A percentile compares a stretch with the other conserved stretches of the same genome.
These are phyloP conservation scores for Aspergillus nidulans DNA, from an alignment of 495 filamentous ascomycete genomes.

Conservation along the genomic window DNA sequence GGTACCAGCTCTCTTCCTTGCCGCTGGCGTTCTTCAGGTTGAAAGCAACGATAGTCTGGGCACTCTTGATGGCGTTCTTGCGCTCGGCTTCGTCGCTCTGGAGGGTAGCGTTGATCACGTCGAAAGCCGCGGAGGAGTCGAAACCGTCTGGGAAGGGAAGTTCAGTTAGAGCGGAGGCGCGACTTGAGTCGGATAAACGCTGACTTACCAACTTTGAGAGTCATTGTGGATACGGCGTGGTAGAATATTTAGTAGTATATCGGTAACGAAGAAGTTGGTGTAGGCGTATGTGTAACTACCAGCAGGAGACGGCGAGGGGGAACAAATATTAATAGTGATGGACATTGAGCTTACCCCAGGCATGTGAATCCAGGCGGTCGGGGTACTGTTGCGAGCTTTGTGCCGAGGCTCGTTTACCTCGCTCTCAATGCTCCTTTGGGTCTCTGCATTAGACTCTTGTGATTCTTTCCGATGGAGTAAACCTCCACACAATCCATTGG, in stretches of 20 bases:
- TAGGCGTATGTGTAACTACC: constrained; percentile 5
- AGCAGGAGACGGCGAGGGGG: constrained; percentile 1
- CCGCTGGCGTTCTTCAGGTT: constrained; percentile 81
- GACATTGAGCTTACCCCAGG: constrained; percentile 15
- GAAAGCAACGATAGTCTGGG: constrained; percentile 85
- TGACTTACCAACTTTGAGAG: constrained; percentile 71
- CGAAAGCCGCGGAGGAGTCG: constrained; percentile 88
- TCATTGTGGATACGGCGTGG: constrained; percentile 47
- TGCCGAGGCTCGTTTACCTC: constrained; percentile 16
- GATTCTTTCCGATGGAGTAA: not conserved
- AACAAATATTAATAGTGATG: constrained; percentile 17
- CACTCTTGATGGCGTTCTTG: constrained; percentile 83
- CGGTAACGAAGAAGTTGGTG: not conserved
- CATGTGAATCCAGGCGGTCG: constrained; percentile 26
- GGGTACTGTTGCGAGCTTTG: not conserved
- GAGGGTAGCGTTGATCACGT: constrained; percentile 75
- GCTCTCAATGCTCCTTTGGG: not conserved
- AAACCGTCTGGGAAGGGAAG: constrained; percentile 64
- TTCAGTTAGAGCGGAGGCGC: constrained; percentile 15
- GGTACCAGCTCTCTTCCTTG: constrained; percentile 80
- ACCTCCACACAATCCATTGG: not conserved
- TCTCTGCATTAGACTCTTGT: not conserved
- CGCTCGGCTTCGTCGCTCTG: constrained; percentile 64
- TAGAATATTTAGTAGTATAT: not conserved
- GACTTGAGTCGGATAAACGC: not conserved